Evolutionary conservation across 2,329 filamentous ascomycete genomes (phyloP).

Genomic region (Aspergillus hiratsukae): DNA sequence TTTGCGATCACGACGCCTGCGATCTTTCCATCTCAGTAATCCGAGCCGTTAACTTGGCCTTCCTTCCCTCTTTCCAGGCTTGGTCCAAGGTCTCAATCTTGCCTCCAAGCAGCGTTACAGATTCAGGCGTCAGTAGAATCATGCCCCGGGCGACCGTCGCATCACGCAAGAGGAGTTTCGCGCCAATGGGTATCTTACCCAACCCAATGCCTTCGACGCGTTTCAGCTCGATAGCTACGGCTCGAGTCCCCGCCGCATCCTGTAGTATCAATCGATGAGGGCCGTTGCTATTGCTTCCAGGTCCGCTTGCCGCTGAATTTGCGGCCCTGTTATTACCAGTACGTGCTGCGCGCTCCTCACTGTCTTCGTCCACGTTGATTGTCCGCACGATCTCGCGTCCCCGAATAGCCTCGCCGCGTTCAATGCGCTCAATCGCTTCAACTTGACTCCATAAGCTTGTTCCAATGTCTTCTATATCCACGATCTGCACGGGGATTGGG

Average conservation of each 20-base stretch:
- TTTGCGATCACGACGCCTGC: not conserved
- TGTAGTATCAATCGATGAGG: slow-evolving; percentile 80
- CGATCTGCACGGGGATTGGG: slow-evolving; percentile 71
- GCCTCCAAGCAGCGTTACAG: slow-evolving; percentile 72
- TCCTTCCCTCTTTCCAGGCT: slow-evolving; percentile 67
- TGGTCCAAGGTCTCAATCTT: slow-evolving; percentile 79
- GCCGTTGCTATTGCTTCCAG: slow-evolving; percentile 36
- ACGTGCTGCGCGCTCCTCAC: slow-evolving; percentile 28
- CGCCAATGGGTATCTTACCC: slow-evolving; percentile 62
- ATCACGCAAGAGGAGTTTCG: slow-evolving; percentile 70
- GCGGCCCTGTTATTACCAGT: slow-evolving; percentile 9
- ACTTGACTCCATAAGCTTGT: slow-evolving; percentile 81
- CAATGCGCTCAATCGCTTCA: slow-evolving; percentile 59
- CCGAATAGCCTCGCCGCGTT: slow-evolving; percentile 47
- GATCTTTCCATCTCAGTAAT: slow-evolving; percentile 38
- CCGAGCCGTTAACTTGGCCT: slow-evolving; percentile 62
- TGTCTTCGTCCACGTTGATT: slow-evolving; percentile 50
- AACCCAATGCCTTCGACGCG: slow-evolving; percentile 62
- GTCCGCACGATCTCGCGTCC: slow-evolving; percentile 81
- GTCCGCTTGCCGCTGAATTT: slow-evolving; percentile 9
- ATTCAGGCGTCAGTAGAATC: slow-evolving; percentile 68
- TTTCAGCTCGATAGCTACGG: slow-evolving; percentile 69
- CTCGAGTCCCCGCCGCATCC: slow-evolving; percentile 65
- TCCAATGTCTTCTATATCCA: slow-evolving; percentile 80
- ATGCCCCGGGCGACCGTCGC: slow-evolving; percentile 67